Conservation (phyloP, 176 grass and related monocot species). For the Oryza longistaminata region DNA sequence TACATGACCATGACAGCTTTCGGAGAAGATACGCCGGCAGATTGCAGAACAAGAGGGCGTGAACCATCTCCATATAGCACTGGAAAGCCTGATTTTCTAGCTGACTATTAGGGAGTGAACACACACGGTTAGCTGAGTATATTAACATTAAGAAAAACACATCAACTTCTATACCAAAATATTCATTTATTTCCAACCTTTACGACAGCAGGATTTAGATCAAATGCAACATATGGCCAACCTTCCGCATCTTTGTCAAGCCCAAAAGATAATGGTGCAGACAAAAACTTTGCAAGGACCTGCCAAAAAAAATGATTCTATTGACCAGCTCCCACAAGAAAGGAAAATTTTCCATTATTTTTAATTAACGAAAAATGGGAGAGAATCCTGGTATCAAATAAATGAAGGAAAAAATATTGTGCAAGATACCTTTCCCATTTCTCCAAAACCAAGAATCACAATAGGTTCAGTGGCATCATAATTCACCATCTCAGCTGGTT, state of each 20-base stretch:
- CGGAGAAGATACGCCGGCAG: constrained; percentile 91
- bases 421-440: constrained; percentile 81
- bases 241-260: constrained; percentile 56
- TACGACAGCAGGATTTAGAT: constrained; percentile 86
- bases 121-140: constrained; percentile 29
- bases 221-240: constrained; percentile 91
- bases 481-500: constrained; percentile 57
- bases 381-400: background rate
- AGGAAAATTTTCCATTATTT: background rate
- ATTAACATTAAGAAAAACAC: constrained; percentile 19
- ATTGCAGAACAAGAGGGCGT: constrained; percentile 87
- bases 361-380: background rate
- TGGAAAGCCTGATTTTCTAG: constrained; percentile 75
- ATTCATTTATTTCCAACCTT: constrained; percentile 57
- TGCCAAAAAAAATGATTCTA: constrained; percentile 39
- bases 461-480: constrained; percentile 88
- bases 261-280: constrained; percentile 82
- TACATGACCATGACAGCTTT: constrained; percentile 99
- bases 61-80: constrained; percentile 93
- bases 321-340: background rate
- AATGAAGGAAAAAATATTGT: constrained; percentile 24
- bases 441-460: constrained; percentile 93
- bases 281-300: constrained; percentile 93
- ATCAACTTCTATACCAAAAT: constrained; percentile 5
- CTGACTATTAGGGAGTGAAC: constrained; percentile 50